phyloP scores from a whole-genome alignment of 208 protist species.

The Crithidia sp. region DNA sequence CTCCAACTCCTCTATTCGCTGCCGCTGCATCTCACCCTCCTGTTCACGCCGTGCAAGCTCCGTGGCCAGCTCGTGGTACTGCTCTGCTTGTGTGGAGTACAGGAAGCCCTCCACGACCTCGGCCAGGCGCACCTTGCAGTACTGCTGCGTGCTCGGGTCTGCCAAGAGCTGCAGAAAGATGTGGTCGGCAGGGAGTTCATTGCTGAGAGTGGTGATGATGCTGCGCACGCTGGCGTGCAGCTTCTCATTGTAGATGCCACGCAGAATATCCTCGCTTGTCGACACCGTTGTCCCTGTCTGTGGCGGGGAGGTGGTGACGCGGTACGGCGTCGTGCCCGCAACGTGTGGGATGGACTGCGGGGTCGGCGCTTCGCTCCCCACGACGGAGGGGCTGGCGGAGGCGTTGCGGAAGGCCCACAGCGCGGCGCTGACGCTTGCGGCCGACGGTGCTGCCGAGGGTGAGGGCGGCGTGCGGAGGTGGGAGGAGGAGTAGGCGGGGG shows the following conservation, averaged over 20 bases:
- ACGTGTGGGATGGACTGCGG: background rate
- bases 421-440: background rate
- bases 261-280: constrained; percentile 40
- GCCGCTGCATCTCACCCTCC: constrained; percentile 37
- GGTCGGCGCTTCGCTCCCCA: background rate
- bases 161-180: constrained; percentile 78
- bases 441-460: background rate
- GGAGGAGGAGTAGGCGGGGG: background rate
- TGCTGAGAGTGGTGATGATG: constrained; percentile 60
- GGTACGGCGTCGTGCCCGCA: background rate
- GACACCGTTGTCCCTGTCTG: background rate
- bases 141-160: constrained; percentile 71
- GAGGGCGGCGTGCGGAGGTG: constrained; percentile 3
- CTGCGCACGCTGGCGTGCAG: constrained; percentile 61
- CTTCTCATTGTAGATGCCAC: constrained; percentile 74
- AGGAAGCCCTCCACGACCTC: constrained; percentile 87
- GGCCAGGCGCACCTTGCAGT: constrained; percentile 68
- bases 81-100: constrained; percentile 72
- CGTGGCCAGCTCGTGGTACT: constrained; percentile 75
- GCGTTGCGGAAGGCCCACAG: constrained; percentile 12
- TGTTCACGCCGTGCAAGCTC: constrained; percentile 67
- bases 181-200: constrained; percentile 73
- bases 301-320: background rate
- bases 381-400: background rate
- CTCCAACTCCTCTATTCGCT: constrained; percentile 49